These are phyloP conservation scores for Phoenix roebelenii DNA, from an alignment of 176 grass and related monocot genomes.

Conservation along the genomic window DNA sequence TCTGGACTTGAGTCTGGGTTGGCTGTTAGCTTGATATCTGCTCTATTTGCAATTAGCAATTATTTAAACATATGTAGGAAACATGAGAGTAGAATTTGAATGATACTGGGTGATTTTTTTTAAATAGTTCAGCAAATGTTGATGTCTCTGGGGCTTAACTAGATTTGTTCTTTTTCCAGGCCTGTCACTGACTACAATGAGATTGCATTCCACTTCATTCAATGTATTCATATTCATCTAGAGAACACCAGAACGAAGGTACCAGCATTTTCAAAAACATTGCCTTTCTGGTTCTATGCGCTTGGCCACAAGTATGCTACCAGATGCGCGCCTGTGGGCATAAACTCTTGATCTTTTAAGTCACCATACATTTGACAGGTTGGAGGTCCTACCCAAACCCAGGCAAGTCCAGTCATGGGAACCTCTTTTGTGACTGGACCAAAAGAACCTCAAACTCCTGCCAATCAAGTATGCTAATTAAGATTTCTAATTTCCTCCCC, in stretches of 20 bases:
- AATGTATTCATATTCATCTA: slow-evolving; percentile 66
- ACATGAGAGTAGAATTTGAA: too few species aligned
- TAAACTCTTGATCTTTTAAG: slow-evolving; percentile 1
- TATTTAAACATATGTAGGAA: too few species aligned
- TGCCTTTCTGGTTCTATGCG: too few species aligned
- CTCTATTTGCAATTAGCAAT: too few species aligned
- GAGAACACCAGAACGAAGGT: slow-evolving; percentile 76
- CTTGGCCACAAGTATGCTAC: too few species aligned
- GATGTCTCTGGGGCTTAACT: too few species aligned
- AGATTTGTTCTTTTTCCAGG: slow-evolving; percentile 24
- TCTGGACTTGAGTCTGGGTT: too few species aligned
- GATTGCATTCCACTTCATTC: slow-evolving; percentile 76
- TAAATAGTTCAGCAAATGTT: too few species aligned
- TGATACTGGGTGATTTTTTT: too few species aligned
- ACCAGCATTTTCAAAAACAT: neutral
- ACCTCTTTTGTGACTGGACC: slow-evolving; percentile 22
- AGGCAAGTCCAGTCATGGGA: slow-evolving; percentile 23
- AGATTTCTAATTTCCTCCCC: slow-evolving; percentile 1
- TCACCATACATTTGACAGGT: slow-evolving; percentile 22
- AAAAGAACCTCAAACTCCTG: slow-evolving; percentile 29
- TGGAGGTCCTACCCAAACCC: slow-evolving; percentile 25
- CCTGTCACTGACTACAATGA: slow-evolving; percentile 70
- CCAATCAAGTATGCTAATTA: slow-evolving; percentile 37
- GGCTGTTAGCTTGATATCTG: too few species aligned
- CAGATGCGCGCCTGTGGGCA: neutral